Evolutionary conservation across 352 stramenopile species (phyloP).

Genomic region (Phytophthora nicotianae): DNA sequence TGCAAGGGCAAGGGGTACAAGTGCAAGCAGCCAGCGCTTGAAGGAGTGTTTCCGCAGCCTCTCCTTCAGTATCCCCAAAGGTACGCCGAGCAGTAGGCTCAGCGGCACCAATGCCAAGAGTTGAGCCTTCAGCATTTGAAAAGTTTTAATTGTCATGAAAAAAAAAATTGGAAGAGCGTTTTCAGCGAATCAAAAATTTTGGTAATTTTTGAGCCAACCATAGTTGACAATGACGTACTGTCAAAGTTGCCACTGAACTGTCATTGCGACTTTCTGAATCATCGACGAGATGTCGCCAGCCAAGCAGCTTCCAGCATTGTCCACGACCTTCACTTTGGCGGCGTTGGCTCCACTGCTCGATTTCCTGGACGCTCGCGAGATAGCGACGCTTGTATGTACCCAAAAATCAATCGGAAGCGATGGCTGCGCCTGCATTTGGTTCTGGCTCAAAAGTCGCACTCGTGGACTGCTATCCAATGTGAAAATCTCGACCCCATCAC

Average conservation of each 20-base stretch:
- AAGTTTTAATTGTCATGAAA: too few species aligned
- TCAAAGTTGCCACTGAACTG: too few species aligned
- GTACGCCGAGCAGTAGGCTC: constrained; percentile 47
- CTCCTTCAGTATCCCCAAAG: constrained; percentile 63
- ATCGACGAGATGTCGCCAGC: constrained; percentile 12
- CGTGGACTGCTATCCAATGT: constrained; percentile 26
- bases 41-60: constrained; percentile 42
- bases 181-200: constrained; percentile 33
- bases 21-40: constrained; percentile 47
- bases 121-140: constrained; percentile 26
- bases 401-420: constrained; percentile 33
- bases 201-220: neutral
- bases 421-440: constrained; percentile 43
- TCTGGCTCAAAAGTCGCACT: constrained; percentile 46
- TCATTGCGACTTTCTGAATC: constrained; percentile 9
- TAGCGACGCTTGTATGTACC: constrained; percentile 40
- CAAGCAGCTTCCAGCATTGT: constrained; percentile 25
- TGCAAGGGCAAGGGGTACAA: constrained; percentile 44
- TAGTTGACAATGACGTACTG: too few species aligned
- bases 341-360: constrained; percentile 55
- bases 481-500: constrained; percentile 32
- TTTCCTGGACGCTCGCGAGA: constrained; percentile 48
- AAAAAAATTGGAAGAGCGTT: constrained; percentile 9
- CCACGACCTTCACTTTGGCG: constrained; percentile 29
- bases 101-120: constrained; percentile 45